phyloP scores from a whole-genome alignment of 352 stramenopile species.

The Phytophthora chlamydospora region DNA sequence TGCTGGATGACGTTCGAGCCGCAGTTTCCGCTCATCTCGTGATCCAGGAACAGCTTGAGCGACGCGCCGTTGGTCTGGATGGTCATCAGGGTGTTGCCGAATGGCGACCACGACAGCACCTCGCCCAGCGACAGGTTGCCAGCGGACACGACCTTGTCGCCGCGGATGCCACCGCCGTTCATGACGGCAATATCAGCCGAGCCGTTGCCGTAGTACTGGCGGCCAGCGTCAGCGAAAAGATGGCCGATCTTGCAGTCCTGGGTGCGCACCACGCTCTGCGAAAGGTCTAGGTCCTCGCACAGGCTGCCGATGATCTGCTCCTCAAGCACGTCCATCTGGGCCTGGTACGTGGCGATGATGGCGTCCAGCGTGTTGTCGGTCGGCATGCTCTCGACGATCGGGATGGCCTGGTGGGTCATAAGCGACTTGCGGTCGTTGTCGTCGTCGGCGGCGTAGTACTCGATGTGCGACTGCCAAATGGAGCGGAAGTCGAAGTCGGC shows the following conservation, averaged over 20 bases:
- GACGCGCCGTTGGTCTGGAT: slow-evolving; percentile 59
- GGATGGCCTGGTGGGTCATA: slow-evolving; percentile 60
- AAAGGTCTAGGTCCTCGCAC: slow-evolving; percentile 62
- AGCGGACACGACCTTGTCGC: slow-evolving; percentile 59
- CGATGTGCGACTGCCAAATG: slow-evolving; percentile 64
- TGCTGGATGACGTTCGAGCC: slow-evolving; percentile 47
- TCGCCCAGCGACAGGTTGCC: slow-evolving; percentile 59
- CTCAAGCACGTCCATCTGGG: slow-evolving; percentile 48
- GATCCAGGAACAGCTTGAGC: slow-evolving; percentile 64
- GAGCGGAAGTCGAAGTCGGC: slow-evolving; percentile 75
- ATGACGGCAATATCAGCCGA: slow-evolving; percentile 61
- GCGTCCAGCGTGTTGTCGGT: slow-evolving; percentile 56
- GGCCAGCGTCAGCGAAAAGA: slow-evolving; percentile 57
- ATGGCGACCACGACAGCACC: slow-evolving; percentile 69
- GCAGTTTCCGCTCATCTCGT: slow-evolving; percentile 57
- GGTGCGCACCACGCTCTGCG: slow-evolving; percentile 53
- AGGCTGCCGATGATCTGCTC: slow-evolving; percentile 54
- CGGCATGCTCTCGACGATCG: slow-evolving; percentile 64
- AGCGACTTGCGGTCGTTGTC: slow-evolving; percentile 38
- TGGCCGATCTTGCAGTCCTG: slow-evolving; percentile 58
- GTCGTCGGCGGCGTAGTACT: slow-evolving; percentile 54
- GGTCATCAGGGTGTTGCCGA: slow-evolving; percentile 72
- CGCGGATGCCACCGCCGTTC: slow-evolving; percentile 75
- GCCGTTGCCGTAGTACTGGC: slow-evolving; percentile 56
- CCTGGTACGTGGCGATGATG: slow-evolving; percentile 54